Evolutionary conservation across 352 stramenopile species (phyloP).

Genomic region (Paralagenidium karlingii): DNA sequence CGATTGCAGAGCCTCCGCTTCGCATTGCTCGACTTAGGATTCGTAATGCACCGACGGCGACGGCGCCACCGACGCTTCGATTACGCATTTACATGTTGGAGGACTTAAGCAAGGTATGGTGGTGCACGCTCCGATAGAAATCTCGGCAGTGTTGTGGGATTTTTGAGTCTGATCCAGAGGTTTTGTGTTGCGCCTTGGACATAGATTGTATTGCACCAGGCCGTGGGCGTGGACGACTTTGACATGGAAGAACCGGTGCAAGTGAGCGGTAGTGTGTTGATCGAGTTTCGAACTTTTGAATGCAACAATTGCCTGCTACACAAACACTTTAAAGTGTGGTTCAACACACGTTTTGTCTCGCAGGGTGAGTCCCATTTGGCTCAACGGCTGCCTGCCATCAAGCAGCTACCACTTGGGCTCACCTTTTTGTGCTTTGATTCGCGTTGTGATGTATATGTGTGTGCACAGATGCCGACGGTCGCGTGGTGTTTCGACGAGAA

Average conservation of each 20-base stretch:
- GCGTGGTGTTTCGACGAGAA: conserved; percentile 20
- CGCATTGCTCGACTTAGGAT: conserved; percentile 21
- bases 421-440: no score
- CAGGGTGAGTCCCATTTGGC: conserved; percentile 7
- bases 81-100: conserved; percentile 30
- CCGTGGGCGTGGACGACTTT: conserved; percentile 33
- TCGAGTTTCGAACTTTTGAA: conserved; percentile 38
- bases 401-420: no score
- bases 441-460: no score
- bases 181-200: neutral
- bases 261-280: conserved; percentile 32
- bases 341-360: conserved; percentile 39
- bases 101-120: conserved; percentile 7
- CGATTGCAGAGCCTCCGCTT: conserved; percentile 13
- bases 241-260: conserved; percentile 21
- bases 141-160: no score
- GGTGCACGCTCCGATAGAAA: neutral
- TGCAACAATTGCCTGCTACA: conserved; percentile 21
- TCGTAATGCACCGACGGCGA: conserved; percentile 24
- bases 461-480: conserved; percentile 20
- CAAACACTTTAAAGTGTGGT: conserved; percentile 71
- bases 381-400: no score
- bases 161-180: no score
- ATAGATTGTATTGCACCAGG: conserved; percentile 25
- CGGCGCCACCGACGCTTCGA: conserved; percentile 20